These are phyloP conservation scores for Eucalyptus globulus DNA, from an alignment of 345 rosid species.

Conservation along the genomic window DNA sequence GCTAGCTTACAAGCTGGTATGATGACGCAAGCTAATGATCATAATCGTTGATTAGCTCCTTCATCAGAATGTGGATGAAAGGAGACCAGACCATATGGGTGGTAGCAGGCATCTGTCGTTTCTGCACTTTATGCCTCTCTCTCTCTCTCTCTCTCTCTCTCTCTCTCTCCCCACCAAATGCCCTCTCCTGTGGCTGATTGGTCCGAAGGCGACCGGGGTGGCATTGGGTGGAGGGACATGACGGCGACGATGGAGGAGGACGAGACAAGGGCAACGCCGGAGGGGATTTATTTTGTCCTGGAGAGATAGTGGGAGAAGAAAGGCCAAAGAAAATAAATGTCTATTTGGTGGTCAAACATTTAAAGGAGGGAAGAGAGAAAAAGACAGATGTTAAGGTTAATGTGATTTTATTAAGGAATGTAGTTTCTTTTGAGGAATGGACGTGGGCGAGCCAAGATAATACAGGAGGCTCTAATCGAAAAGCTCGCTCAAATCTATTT, in stretches of 20 bases:
- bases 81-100: not conserved
- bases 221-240: too few relatives aligned
- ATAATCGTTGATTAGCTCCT: not conserved
- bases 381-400: not conserved
- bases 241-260: too few relatives aligned
- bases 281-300: too few relatives aligned
- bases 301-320: too few relatives aligned
- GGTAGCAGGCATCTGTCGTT: not conserved
- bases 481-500: not conserved
- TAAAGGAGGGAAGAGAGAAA: not conserved
- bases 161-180: not conserved
- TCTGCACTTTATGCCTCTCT: not conserved
- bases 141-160: too few relatives aligned
- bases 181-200: not conserved
- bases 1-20: not conserved
- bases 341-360: not conserved
- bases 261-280: too few relatives aligned
- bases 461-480: too few relatives aligned
- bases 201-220: too few relatives aligned
- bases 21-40: not conserved
- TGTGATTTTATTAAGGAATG: too few relatives aligned
- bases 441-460: too few relatives aligned
- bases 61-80: not conserved
- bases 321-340: not conserved
- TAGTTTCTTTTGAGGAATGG: too few relatives aligned